Percentiles rank a stretch among this genome's conserved stretches.
Conservation (phyloP, 1,284 basidiomycete genomes). For the Heliocybe sulcata region DNA sequence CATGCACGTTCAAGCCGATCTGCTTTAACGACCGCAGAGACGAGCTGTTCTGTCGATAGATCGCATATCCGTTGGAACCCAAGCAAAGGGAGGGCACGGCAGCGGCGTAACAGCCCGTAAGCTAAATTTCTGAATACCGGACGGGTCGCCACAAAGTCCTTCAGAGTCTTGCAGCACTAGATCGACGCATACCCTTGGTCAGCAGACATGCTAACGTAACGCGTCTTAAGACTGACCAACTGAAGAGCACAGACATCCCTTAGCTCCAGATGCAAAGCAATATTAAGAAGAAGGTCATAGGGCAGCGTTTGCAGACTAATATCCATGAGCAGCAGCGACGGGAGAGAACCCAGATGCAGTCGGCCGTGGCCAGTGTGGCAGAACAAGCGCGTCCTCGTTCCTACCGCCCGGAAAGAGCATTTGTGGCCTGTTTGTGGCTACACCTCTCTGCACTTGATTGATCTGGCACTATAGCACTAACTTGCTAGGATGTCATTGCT, state of each 20-base stretch:
- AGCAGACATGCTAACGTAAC: background rate
- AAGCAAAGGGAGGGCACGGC: slow-evolving; percentile 57
- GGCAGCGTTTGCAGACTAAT: slow-evolving; percentile 39
- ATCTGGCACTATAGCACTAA: too few species aligned
- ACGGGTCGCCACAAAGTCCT: slow-evolving; percentile 51
- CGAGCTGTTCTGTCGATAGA: slow-evolving; percentile 49
- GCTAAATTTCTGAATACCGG: slow-evolving; percentile 61
- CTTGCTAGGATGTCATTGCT: slow-evolving; percentile 40
- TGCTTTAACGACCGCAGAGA: slow-evolving; percentile 54
- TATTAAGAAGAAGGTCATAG: slow-evolving; percentile 63
- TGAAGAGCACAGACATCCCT: slow-evolving; percentile 52
- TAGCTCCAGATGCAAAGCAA: slow-evolving; percentile 51
- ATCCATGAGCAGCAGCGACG: too few species aligned
- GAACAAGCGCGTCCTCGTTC: too few species aligned
- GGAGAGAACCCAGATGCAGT: too few species aligned
- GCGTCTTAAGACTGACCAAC: slow-evolving; percentile 34
- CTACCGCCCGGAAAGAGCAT: background rate
- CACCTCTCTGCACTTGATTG: background rate
- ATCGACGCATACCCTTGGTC: slow-evolving; percentile 3
- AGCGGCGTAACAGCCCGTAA: slow-evolving; percentile 48
- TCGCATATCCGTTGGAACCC: slow-evolving; percentile 63
- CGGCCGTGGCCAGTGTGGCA: too few species aligned
- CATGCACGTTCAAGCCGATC: slow-evolving; percentile 54
- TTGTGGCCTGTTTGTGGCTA: background rate
- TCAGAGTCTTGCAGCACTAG: slow-evolving; percentile 54